Conservation (phyloP, 768 basidiomycete genomes). For the Leccinum arenicola region DNA sequence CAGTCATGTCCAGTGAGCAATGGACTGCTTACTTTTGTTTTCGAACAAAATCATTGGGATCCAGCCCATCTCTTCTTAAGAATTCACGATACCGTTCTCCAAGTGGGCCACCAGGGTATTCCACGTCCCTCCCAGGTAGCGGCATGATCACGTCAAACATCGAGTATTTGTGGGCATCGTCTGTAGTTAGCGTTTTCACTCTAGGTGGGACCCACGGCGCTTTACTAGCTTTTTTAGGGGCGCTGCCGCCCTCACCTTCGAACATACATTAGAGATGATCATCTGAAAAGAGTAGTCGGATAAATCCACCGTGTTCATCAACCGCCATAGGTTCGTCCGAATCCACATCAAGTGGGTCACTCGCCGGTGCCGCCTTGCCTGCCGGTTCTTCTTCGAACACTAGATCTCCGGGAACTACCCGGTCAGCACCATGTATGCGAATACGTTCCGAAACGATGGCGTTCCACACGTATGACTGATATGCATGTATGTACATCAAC, state of each 20-base stretch:
- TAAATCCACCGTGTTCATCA: conserved; percentile 34
- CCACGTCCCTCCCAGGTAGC: conserved; percentile 92
- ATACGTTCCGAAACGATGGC: conserved; percentile 94
- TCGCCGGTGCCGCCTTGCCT: conserved; percentile 17
- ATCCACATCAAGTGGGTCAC: conserved; percentile 31
- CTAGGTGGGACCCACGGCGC: conserved; percentile 60
- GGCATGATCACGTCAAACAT: conserved; percentile 98
- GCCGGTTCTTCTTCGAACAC: conserved; percentile 58
- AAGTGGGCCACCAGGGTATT: conserved; percentile 85
- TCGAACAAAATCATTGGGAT: conserved; percentile 84
- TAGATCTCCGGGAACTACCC: conserved; percentile 85
- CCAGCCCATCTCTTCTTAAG: conserved; percentile 80
- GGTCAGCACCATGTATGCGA: conserved; percentile 66
- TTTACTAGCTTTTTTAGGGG: conserved; percentile 24
- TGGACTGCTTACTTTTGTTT: conserved; percentile 72
- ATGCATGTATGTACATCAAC: conserved; percentile 97
- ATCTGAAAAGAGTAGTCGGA: neutral
- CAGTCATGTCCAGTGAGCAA: conserved; percentile 2
- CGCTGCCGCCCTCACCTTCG: conserved; percentile 19
- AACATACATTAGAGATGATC: conserved; percentile 8
- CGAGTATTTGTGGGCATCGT: conserved; percentile 75
- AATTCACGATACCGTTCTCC: conserved; percentile 84
- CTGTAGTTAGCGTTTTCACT: conserved; percentile 75
- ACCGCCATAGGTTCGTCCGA: conserved; percentile 30
- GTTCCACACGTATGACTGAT: conserved; percentile 99